A percentile compares a stretch with the other conserved stretches of the same genome.
Conservation (phyloP, 768 basidiomycete species). For the Lentinula boryana region DNA sequence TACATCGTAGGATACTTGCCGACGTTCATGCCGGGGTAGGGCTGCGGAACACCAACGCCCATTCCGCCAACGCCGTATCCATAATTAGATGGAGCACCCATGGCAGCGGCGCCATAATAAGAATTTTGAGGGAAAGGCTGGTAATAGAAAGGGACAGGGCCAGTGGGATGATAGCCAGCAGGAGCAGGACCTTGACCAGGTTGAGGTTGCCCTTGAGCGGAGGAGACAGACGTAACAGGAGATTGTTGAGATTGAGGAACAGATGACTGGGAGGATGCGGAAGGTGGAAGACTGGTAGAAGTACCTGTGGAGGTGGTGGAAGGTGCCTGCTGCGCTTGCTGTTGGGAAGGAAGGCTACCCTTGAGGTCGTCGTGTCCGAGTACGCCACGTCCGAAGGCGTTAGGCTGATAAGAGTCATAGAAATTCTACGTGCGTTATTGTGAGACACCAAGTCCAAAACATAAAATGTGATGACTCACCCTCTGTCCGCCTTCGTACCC, state of each 20-base stretch:
- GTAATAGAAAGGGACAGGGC: slow-evolving; percentile 52
- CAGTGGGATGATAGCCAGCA: slow-evolving; percentile 37
- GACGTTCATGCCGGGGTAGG: slow-evolving; percentile 45
- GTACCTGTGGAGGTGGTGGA: slow-evolving; percentile 20
- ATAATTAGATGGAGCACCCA: slow-evolving; percentile 31
- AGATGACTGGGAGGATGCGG: slow-evolving; percentile 43
- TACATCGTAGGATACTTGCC: slow-evolving; percentile 77
- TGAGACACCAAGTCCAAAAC: slow-evolving; percentile 11
- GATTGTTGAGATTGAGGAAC: slow-evolving; percentile 36
- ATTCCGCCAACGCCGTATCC: slow-evolving; percentile 43
- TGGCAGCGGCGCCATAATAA: slow-evolving; percentile 40
- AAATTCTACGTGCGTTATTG: slow-evolving; percentile 44
- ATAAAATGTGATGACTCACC: slow-evolving; percentile 31
- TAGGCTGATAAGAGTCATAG: slow-evolving; percentile 73
- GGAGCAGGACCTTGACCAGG: slow-evolving; percentile 40
- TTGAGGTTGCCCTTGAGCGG: slow-evolving; percentile 50
- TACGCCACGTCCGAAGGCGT: slow-evolving; percentile 57
- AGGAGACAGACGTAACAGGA: slow-evolving; percentile 34
- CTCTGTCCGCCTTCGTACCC: slow-evolving; percentile 63
- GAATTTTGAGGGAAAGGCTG: slow-evolving; percentile 59
- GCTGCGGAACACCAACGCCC: slow-evolving; percentile 25
- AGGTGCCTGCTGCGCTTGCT: slow-evolving; percentile 32
- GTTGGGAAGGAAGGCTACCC: slow-evolving; percentile 55
- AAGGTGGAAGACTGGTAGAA: slow-evolving; percentile 36
- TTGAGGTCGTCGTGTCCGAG: slow-evolving; percentile 76